Evolutionary conservation across 208 protist species (phyloP), one percentile per base, ranked within the genome.

Genomic region (Acanthamoeba healyi): DNA sequence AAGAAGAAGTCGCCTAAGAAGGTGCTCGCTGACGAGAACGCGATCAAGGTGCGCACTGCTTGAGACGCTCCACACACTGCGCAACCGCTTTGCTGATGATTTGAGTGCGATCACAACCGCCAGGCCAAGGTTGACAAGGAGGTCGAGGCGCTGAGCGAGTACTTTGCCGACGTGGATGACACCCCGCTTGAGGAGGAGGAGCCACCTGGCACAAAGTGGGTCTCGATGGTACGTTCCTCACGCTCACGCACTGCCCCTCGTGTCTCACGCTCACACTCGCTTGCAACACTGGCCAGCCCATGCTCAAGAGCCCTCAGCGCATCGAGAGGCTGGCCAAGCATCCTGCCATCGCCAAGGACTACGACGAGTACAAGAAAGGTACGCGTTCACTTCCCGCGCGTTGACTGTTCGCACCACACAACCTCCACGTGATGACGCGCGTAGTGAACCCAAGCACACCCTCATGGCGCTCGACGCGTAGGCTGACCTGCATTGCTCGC

Each of bases 351-450:
- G 46, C 40, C 44, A 87, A 87, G n/a, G 79, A 87, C 79, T 87
- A 87, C 12, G 49, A 87, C 26, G 79, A 87, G 46, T 87, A 87
- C 79, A 87, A 87, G 46, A 87, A 87, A 61, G 46, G 79, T 87
- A n/a, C n/a, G n/a, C n/a, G n/a, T n/a, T n/a, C n/a, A n/a, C n/a
- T n/a, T n/a, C n/a, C n/a, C n/a, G n/a, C n/a, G n/a, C n/a, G n/a
- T n/a, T n/a, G n/a, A 61, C 54, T 61, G 15, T 61, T 61, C 22
- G 12, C 12, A 61, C 54, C 15, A 22, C 54, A 61, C 15, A 61
- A 61, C n/a, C n/a, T 61, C 54, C 54, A 61, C 15, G 12, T 61
- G 54, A 22, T 22, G 12, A n/a, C n/a, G n/a, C n/a, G n/a, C n/a
- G n/a, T n/a, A n/a, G n/a, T n/a, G n/a, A n/a, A n/a, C n/a, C n/a